Conservation (phyloP, 176 grass and related monocot species). For the Hsuehochloa calcarea region DNA sequence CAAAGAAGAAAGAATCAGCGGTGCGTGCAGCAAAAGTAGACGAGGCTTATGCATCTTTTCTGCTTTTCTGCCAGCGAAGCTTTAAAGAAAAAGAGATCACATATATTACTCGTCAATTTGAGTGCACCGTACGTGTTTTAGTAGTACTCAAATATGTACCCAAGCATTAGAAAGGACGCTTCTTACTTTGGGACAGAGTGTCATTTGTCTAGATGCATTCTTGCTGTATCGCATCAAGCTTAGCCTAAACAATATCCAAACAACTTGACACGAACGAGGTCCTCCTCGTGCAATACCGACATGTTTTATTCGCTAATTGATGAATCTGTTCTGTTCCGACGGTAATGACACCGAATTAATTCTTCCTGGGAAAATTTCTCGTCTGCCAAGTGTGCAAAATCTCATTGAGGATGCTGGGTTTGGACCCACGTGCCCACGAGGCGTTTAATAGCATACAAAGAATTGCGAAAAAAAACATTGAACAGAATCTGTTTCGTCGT, state of each 20-base stretch:
- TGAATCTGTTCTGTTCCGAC: neutral
- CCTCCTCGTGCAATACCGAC: neutral
- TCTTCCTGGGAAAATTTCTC: neutral
- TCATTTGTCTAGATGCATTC: constrained; percentile 31
- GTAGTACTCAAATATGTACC: neutral
- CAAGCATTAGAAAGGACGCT: constrained; percentile 10
- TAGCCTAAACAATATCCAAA: neutral
- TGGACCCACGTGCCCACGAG: neutral
- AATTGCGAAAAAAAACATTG: neutral
- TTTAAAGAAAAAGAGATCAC: neutral
- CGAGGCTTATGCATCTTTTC: constrained; percentile 5
- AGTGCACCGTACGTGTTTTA: neutral
- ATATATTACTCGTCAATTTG: neutral
- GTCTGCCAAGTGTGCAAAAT: neutral
- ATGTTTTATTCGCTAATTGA: constrained; percentile 18
- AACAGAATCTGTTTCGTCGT: neutral
- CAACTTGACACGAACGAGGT: neutral
- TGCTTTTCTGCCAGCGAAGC: constrained; percentile 27
- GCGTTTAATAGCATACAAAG: neutral
- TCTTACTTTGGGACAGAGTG: constrained; percentile 39
- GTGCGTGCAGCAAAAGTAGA: constrained; percentile 18
- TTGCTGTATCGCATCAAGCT: constrained; percentile 35
- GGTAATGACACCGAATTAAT: neutral
- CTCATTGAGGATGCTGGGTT: neutral
- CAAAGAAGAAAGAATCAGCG: constrained; percentile 25